These are phyloP conservation scores for Cryptosporidium parvum DNA, from an alignment of 169 alveolate species.

Conservation along the genomic window DNA sequence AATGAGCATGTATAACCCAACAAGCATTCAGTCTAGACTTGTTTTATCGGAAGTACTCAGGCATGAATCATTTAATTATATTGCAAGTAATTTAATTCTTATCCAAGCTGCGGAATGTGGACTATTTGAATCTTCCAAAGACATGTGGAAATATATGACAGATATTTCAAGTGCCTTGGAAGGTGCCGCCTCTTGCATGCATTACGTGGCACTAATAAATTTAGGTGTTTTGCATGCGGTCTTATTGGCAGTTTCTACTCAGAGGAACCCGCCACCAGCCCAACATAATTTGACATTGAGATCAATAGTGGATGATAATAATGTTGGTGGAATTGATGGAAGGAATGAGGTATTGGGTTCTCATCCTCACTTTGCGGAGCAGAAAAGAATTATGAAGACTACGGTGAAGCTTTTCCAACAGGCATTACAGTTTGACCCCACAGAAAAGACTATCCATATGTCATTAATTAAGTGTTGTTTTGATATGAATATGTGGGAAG, in stretches of 20 bases:
- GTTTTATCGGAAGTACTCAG: constrained; percentile 39
- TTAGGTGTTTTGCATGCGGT: constrained; percentile 57
- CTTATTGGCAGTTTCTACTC: constrained; percentile 34
- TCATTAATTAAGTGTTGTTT: constrained; percentile 65
- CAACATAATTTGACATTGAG: constrained; percentile 63
- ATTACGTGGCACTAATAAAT: constrained; percentile 46
- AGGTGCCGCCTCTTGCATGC: constrained; percentile 62
- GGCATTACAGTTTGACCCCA: constrained; percentile 59
- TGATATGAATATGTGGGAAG: constrained; percentile 75
- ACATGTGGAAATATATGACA: constrained; percentile 63
- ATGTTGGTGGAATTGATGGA: constrained; percentile 6
- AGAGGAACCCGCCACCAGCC: constrained; percentile 62
- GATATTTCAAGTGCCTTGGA: constrained; percentile 52
- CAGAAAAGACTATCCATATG: constrained; percentile 43
- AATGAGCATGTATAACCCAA: constrained; percentile 23
- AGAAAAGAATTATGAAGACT: constrained; percentile 36
- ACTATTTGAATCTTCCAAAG: constrained; percentile 23
- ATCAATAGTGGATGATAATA: constrained; percentile 49
- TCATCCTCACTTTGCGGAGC: constrained; percentile 68
- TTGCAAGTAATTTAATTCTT: constrained; percentile 52
- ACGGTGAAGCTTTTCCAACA: constrained; percentile 51
- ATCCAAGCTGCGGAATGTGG: constrained; percentile 68
- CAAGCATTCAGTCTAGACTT: constrained; percentile 62
- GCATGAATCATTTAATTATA: constrained; percentile 35
- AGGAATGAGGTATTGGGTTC: constrained; percentile 52